Conservation (phyloP, 192 early-diverging fungal species). For the Backusella parvicylindrica region DNA sequence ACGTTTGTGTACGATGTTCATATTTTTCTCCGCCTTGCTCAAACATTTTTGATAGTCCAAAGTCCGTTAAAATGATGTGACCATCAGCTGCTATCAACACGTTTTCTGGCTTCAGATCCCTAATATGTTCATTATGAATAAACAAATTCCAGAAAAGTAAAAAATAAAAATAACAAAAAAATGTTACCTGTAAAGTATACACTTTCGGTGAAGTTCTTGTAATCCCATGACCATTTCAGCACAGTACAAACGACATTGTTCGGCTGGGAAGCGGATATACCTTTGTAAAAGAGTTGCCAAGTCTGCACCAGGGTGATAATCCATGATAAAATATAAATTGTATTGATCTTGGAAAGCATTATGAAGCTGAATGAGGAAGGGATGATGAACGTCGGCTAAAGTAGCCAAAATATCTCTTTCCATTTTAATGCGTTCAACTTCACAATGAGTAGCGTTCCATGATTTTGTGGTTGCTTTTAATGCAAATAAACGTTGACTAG, state of each 20-base stretch:
- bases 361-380: slow-evolving; percentile 86
- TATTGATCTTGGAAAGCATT: slow-evolving; percentile 86
- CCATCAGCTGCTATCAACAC: slow-evolving; percentile 71
- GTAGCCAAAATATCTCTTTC: slow-evolving; percentile 79
- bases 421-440: slow-evolving; percentile 75
- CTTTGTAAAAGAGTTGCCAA: slow-evolving; percentile 81
- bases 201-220: slow-evolving; percentile 80
- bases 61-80: slow-evolving; percentile 91
- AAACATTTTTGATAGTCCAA: slow-evolving; percentile 86
- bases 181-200: slow-evolving; percentile 76
- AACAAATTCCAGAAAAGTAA: slow-evolving; percentile 7
- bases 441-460: slow-evolving; percentile 71
- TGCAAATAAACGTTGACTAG: slow-evolving; percentile 44
- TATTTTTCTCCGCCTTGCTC: slow-evolving; percentile 14
- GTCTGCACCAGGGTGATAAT: slow-evolving; percentile 90
- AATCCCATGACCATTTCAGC: slow-evolving; percentile 87
- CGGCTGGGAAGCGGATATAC: slow-evolving; percentile 58
- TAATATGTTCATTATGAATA: slow-evolving; percentile 12
- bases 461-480: slow-evolving; percentile 54
- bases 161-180: neutral
- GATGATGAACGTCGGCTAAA: slow-evolving; percentile 73
- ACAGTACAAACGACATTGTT: slow-evolving; percentile 77
- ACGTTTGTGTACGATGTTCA: slow-evolving; percentile 50
- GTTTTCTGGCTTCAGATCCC: slow-evolving; percentile 81
- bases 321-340: slow-evolving; percentile 87